These are phyloP conservation scores for Tetragonia tetragonoides DNA, from an alignment of 148 eudicot species.

Conservation along the genomic window DNA sequence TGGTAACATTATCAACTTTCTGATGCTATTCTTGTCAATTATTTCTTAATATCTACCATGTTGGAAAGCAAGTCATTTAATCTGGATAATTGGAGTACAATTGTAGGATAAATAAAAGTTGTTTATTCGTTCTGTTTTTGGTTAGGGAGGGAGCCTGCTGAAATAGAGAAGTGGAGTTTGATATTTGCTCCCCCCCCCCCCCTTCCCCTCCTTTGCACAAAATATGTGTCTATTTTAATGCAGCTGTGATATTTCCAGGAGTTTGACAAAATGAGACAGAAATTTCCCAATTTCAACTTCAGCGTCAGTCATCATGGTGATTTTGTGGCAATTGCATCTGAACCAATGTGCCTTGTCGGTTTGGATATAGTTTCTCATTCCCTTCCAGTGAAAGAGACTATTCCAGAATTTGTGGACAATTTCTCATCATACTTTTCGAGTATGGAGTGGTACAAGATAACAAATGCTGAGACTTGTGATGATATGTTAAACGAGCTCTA, in stretches of 20 bases:
- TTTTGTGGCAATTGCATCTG: constrained; percentile 88
- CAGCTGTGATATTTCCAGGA: constrained; percentile 35
- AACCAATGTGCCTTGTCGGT: constrained; percentile 84
- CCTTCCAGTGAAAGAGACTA: constrained; percentile 43
- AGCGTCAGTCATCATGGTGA: constrained; percentile 88
- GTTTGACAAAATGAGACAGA: constrained; percentile 24
- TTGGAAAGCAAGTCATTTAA: neutral
- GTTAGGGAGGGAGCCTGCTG: neutral
- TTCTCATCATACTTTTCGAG: constrained; percentile 65
- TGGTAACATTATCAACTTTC: too few relatives aligned
- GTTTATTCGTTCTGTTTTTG: neutral
- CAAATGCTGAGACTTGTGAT: constrained; percentile 43
- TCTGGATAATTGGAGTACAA: neutral
- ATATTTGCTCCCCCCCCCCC: too few relatives aligned
- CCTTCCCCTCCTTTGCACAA: too few relatives aligned
- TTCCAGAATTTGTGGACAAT: constrained; percentile 44
- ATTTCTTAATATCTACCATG: neutral
- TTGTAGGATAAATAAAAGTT: neutral
- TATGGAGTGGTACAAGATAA: constrained; percentile 59
- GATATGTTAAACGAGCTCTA: constrained; percentile 48
- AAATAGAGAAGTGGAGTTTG: neutral
- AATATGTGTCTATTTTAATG: too few relatives aligned
- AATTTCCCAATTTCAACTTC: constrained; percentile 77
- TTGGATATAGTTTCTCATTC: constrained; percentile 60
- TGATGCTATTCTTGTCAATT: neutral